Evolutionary conservation across 371 early-diverging fungal species (phyloP), one percentile per base, ranked within the genome.

Genomic region (Mucor mucedo): DNA sequence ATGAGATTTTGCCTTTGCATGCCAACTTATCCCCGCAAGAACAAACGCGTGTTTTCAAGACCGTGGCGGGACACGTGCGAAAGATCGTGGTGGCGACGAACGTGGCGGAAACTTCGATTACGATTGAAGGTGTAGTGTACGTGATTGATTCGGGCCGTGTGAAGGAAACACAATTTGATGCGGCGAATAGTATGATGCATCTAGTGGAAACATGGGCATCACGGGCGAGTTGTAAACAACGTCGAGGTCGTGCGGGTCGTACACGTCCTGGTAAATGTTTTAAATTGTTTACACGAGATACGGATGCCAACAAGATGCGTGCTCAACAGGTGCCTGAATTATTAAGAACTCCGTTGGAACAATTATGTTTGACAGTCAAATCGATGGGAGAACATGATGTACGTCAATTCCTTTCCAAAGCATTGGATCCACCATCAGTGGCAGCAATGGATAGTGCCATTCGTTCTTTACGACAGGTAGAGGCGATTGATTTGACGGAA

Each of bases 51-150:
- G 87, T 91, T 4, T 88, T 89, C 65, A 77, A 83, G 16, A 73
- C 76, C 5, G 87, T 87, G 28, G 82, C 86, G 3, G 58, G 62
- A 1, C 82, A 85, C n/a, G 78, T 83, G 3, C 82, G 95, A 54
- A 97, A 97, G 78, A 86, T 95, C 55, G 93, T 99, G 14, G 87
- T 98, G 9, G 82, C 94, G 1, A 99, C 99, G 33, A 99, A 98
- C 57, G 94, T 99, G 42, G 96, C 98, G 0, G 99, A 99, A 72
- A 97, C 98, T 0, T 87, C 89, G 47, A 87, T 98, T 62, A 98
- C 99, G 0, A 95, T 98, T 66, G 74, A 87, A 54, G 87, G 94
- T n/a, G 86, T 97, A 21, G 93, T 93, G 4, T 93, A 90, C 72
- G 98, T 98, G 0, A 89, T 98, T 63, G 99, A 99, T 73, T 76